Evolutionary conservation across 352 stramenopile genomes (phyloP).

Genomic region (Phytophthora ohioensis): DNA sequence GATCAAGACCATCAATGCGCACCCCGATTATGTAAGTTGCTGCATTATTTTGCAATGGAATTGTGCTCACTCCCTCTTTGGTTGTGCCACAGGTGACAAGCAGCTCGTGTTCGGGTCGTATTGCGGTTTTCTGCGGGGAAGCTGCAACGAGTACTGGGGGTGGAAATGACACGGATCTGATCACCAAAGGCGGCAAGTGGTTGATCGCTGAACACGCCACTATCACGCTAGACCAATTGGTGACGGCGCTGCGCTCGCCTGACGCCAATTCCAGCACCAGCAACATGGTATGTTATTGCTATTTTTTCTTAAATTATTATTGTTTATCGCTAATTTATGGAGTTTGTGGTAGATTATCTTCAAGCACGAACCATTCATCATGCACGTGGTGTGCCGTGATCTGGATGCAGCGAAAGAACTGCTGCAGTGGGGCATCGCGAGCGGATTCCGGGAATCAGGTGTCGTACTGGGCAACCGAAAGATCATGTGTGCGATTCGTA

Average conservation of each 20-base stretch:
- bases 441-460: slow-evolving; percentile 91
- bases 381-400: slow-evolving; percentile 91
- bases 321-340: neutral
- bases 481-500: slow-evolving; percentile 92
- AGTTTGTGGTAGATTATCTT: slow-evolving; percentile 68
- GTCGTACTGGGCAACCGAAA: slow-evolving; percentile 90
- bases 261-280: slow-evolving; percentile 47
- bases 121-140: slow-evolving; percentile 86
- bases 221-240: slow-evolving; percentile 78
- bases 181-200: slow-evolving; percentile 92
- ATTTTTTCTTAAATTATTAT: neutral
- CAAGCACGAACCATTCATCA: slow-evolving; percentile 93
- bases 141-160: slow-evolving; percentile 25
- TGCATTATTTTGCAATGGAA: neutral
- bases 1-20: slow-evolving; percentile 87
- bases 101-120: slow-evolving; percentile 92
- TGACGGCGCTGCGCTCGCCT: slow-evolving; percentile 48
- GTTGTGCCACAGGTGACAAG: slow-evolving; percentile 78
- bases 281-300: slow-evolving; percentile 65
- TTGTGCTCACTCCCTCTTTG: slow-evolving; percentile 5
- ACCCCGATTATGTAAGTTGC: slow-evolving; percentile 80
- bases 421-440: slow-evolving; percentile 82
- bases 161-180: slow-evolving; percentile 54
- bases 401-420: slow-evolving; percentile 80
- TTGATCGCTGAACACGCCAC: slow-evolving; percentile 83